Percentiles rank a stretch among this genome's conserved stretches.
Conservation (phyloP, 2,329 filamentous ascomycete species). For the Epichloe coenophiala region DNA sequence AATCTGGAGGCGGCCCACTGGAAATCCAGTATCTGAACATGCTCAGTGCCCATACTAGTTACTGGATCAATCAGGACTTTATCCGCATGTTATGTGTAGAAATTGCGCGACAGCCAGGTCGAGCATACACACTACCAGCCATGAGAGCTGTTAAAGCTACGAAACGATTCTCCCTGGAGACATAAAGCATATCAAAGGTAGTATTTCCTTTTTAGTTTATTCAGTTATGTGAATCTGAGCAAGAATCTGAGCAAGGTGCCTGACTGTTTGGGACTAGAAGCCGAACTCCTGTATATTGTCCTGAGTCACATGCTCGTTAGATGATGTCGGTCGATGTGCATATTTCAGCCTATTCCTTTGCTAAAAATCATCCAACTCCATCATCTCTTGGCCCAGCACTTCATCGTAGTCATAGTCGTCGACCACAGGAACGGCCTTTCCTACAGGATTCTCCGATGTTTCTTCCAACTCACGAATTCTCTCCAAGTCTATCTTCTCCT, state of each 20-base stretch:
- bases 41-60: too few relatives aligned
- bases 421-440: conserved; percentile 6
- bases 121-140: too few relatives aligned
- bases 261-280: background rate
- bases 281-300: background rate
- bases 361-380: conserved; percentile 32
- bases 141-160: too few relatives aligned
- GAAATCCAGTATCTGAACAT: too few relatives aligned
- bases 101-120: too few relatives aligned
- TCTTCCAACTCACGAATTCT: conserved; percentile 49
- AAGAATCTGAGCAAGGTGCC: background rate
- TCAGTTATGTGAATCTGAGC: background rate
- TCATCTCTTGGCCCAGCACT: conserved; percentile 40
- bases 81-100: too few relatives aligned
- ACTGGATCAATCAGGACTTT: too few relatives aligned
- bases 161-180: too few relatives aligned
- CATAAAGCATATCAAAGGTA: background rate
- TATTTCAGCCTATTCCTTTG: background rate
- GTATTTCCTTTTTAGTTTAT: too few relatives aligned
- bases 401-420: conserved; percentile 40
- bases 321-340: background rate
- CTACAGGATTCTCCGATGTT: conserved; percentile 14
- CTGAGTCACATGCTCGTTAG: background rate
- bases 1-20: too few relatives aligned
- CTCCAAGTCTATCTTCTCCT: conserved; percentile 60